Evolutionary conservation across 2,329 filamentous ascomycete genomes (phyloP).

Genomic region (Emericellopsis cladophorae): DNA sequence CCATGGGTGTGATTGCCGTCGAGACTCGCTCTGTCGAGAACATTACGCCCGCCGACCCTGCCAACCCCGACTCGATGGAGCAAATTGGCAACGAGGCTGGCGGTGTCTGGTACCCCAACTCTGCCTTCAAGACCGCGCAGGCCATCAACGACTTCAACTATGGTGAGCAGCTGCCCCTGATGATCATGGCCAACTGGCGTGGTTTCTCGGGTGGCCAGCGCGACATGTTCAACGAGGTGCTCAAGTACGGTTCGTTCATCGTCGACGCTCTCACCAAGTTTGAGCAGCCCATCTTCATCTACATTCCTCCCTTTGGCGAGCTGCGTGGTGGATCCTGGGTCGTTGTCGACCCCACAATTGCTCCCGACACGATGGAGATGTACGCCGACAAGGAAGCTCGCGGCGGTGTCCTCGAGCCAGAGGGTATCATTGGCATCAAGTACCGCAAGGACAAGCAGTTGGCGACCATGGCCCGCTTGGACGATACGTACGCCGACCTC

Average conservation of each 20-base stretch:
- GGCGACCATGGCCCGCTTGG: constrained; percentile 90
- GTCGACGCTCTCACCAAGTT: constrained; percentile 97
- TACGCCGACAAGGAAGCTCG: constrained; percentile 92
- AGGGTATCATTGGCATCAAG: constrained; percentile 98
- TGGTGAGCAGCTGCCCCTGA: constrained; percentile 92
- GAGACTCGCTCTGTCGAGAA: constrained; percentile 96
- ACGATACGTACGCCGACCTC: constrained; percentile 69
- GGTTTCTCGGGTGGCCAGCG: constrained; percentile 99
- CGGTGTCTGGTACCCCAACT: constrained; percentile 99
- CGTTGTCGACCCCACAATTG: constrained; percentile 97
- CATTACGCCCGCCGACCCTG: constrained; percentile 88
- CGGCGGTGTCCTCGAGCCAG: constrained; percentile 93
- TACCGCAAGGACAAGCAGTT: constrained; percentile 96
- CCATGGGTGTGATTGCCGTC: constrained; percentile 94
- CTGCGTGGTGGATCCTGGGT: constrained; percentile 99
- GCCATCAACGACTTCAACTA: constrained; percentile 99
- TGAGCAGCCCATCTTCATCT: constrained; percentile 97
- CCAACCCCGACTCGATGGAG: constrained; percentile 97
- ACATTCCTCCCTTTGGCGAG: constrained; percentile 94
- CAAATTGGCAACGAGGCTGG: constrained; percentile 89
- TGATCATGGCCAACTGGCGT: constrained; percentile 99
- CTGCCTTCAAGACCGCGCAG: constrained; percentile 98
- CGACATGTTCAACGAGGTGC: constrained; percentile 99
- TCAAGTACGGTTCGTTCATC: constrained; percentile 99
- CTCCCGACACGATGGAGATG: constrained; percentile 96